phyloP scores from a whole-genome alignment of 768 basidiomycete species.

The Hortiboletus campestris region DNA sequence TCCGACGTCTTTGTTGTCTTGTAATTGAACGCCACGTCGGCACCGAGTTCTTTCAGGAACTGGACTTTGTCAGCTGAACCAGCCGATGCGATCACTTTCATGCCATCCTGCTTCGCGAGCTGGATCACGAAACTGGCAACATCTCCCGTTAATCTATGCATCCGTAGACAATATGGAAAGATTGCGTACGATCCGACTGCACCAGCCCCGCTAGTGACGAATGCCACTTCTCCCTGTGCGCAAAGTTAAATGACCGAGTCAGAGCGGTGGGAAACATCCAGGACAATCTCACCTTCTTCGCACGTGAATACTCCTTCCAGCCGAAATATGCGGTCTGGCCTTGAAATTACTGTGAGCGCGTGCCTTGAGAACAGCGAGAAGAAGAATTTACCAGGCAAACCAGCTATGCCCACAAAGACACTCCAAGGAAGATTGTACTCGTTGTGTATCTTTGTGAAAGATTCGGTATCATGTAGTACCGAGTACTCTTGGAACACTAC shows the following conservation, averaged over 20 bases:
- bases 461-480: background rate
- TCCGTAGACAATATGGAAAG: background rate
- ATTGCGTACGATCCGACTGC: constrained; percentile 59
- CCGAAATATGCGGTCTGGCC: constrained; percentile 23
- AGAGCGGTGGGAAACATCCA: too few species aligned
- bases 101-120: constrained; percentile 48
- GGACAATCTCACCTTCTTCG: constrained; percentile 22
- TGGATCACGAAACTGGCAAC: constrained; percentile 45
- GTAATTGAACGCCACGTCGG: constrained; percentile 73
- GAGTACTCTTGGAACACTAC: constrained; percentile 25
- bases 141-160: background rate
- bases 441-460: constrained; percentile 22
- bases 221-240: constrained; percentile 46
- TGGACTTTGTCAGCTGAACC: constrained; percentile 74
- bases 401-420: constrained; percentile 28
- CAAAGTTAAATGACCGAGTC: background rate
- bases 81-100: constrained; percentile 69
- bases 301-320: constrained; percentile 18
- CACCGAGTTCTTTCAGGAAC: constrained; percentile 58
- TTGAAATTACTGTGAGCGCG: background rate
- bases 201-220: constrained; percentile 43
- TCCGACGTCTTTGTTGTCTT: constrained; percentile 55
- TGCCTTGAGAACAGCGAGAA: constrained; percentile 7
- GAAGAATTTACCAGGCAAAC: constrained; percentile 21
- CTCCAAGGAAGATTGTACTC: constrained; percentile 30